Conservation (phyloP, 2,329 filamentous ascomycete species). For the Pyricularia sp. region DNA sequence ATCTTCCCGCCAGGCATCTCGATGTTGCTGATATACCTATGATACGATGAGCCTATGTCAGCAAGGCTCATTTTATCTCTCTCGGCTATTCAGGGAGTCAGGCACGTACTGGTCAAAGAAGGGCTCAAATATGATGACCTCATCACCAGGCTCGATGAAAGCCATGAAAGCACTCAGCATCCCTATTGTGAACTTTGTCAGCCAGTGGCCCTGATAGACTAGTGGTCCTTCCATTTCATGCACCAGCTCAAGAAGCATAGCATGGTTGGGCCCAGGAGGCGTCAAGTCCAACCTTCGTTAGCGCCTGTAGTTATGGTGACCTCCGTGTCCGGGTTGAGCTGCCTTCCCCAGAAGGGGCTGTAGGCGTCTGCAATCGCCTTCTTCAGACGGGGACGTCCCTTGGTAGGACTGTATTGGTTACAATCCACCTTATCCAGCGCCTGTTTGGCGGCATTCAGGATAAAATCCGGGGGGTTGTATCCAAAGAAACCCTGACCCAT, state of each 20-base stretch:
- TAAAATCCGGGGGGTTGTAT: conserved; percentile 89
- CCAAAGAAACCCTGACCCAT: conserved; percentile 65
- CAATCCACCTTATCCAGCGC: conserved; percentile 88
- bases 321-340: conserved; percentile 80
- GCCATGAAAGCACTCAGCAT: conserved; percentile 98
- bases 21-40: conserved; percentile 88
- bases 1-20: conserved; percentile 96
- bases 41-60: not conserved
- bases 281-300: conserved; percentile 52
- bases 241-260: not conserved
- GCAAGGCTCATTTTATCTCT: conserved; percentile 15
- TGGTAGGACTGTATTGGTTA: conserved; percentile 97
- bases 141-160: conserved; percentile 88
- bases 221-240: not conserved
- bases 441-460: conserved; percentile 82
- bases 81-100: not conserved
- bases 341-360: conserved; percentile 75
- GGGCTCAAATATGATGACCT: conserved; percentile 96
- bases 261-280: not conserved
- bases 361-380: conserved; percentile 92
- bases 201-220: not conserved
- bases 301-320: conserved; percentile 90
- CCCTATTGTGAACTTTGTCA: conserved; percentile 28
- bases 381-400: conserved; percentile 81
- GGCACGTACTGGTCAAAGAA: conserved; percentile 80